Percentiles rank a stretch among this genome's conserved stretches.
Conservation (phyloP, 2,329 filamentous ascomycete genomes). For the Sporothrix inflata region DNA sequence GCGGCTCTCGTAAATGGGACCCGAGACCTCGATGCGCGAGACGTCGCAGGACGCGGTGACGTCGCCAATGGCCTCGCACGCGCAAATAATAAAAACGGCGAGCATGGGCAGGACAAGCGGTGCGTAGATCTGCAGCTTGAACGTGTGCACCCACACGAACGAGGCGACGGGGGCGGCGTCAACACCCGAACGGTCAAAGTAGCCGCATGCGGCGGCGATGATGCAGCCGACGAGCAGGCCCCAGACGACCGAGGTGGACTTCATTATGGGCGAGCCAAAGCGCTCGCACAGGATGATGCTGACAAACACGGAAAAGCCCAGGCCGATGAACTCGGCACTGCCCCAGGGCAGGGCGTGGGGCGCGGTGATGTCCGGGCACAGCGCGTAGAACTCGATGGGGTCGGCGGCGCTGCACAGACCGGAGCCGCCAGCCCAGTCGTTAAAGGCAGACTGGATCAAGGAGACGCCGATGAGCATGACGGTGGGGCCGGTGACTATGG, state of each 20-base stretch:
- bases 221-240: conserved; percentile 77
- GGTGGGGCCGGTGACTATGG: conserved; percentile 55
- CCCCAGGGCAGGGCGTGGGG: conserved; percentile 78
- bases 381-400: conserved; percentile 57
- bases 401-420: conserved; percentile 60
- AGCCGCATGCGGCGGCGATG: conserved; percentile 75
- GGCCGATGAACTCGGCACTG: conserved; percentile 74
- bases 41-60: conserved; percentile 83
- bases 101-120: conserved; percentile 74
- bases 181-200: conserved; percentile 75
- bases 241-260: conserved; percentile 74
- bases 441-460: conserved; percentile 71
- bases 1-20: conserved; percentile 70
- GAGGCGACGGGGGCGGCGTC: conserved; percentile 70
- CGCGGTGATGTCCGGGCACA: conserved; percentile 69
- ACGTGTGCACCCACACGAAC: conserved; percentile 80
- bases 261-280: conserved; percentile 83
- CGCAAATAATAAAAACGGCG: conserved; percentile 71
- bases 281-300: conserved; percentile 81
- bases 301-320: conserved; percentile 79
- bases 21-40: conserved; percentile 73
- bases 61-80: conserved; percentile 79
- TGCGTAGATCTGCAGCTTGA: conserved; percentile 71
- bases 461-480: conserved; percentile 72
- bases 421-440: conserved; percentile 77